These are phyloP conservation scores for Furcasterigmium sp. DNA, from an alignment of 2,329 filamentous ascomycete species.

Conservation along the genomic window DNA sequence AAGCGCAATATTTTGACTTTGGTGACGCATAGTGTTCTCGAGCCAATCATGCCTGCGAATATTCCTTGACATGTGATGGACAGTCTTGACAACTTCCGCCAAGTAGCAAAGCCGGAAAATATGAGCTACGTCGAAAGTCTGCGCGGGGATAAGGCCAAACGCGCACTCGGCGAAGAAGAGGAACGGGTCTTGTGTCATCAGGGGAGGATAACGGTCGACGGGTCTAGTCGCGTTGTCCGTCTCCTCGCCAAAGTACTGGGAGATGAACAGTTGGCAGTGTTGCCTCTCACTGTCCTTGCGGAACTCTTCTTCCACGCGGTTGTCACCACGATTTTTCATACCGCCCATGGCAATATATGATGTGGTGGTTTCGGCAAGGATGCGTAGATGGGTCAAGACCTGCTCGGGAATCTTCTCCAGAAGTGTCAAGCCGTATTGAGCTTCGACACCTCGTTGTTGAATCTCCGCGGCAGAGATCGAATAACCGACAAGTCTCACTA, in stretches of 20 bases:
- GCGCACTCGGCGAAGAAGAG: conserved; percentile 77
- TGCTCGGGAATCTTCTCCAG: conserved; percentile 82
- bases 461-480: conserved; percentile 89
- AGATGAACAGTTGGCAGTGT: conserved; percentile 69
- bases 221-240: conserved; percentile 32
- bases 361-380: conserved; percentile 81
- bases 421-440: conserved; percentile 66
- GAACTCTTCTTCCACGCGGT: conserved; percentile 62
- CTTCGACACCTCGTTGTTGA: conserved; percentile 78
- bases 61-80: conserved; percentile 54
- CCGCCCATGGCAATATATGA: conserved; percentile 78
- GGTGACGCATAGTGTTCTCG: conserved; percentile 34
- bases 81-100: conserved; percentile 82
- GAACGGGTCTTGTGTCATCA: conserved; percentile 68
- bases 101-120: conserved; percentile 82
- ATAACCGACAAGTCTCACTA: conserved; percentile 67
- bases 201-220: conserved; percentile 44
- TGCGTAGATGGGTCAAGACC: conserved; percentile 77
- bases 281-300: conserved; percentile 64
- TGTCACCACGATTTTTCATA: conserved; percentile 55
- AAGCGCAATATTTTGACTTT: conserved; percentile 39
- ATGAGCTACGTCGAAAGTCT: conserved; percentile 70
- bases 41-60: conserved; percentile 46
- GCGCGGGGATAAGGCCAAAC: conserved; percentile 61
- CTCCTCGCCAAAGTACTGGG: conserved; percentile 41